Conservation (phyloP, 2,329 filamentous ascomycete species). For the Aspergillus sp. region DNA sequence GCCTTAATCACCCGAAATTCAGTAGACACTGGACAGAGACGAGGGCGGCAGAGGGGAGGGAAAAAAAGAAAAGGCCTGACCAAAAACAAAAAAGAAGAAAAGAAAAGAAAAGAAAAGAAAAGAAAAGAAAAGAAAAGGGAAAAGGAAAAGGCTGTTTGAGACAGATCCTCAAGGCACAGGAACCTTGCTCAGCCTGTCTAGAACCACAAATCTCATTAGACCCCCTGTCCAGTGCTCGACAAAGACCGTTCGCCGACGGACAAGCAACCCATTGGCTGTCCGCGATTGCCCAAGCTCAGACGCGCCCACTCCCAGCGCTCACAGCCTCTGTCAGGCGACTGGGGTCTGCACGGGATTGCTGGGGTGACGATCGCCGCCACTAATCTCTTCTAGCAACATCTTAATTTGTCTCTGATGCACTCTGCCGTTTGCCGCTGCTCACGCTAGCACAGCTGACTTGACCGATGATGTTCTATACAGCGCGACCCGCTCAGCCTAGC, state of each 20-base stretch:
- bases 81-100: neutral
- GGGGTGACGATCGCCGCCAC: constrained; percentile 32
- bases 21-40: neutral
- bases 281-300: constrained; percentile 27
- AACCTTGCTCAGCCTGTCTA: constrained; percentile 15
- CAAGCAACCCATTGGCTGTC: constrained; percentile 22
- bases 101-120: neutral
- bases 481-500: constrained; percentile 16
- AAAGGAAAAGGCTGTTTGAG: constrained; percentile 4
- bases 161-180: constrained; percentile 11
- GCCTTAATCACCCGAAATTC: constrained; percentile 21
- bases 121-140: neutral
- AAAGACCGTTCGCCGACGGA: constrained; percentile 15
- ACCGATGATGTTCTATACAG: constrained; percentile 24
- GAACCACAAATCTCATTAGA: constrained; percentile 19
- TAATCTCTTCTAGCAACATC: constrained; percentile 35
- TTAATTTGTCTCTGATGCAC: constrained; percentile 36
- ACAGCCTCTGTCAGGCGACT: constrained; percentile 31
- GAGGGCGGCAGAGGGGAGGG: too few species aligned
- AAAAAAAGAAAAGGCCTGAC: too few species aligned
- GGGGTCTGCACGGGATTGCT: constrained; percentile 35
- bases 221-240: constrained; percentile 16
- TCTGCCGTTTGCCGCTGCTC: constrained; percentile 33
- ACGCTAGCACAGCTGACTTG: constrained; percentile 33
- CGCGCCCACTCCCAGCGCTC: constrained; percentile 19